phyloP scores from a whole-genome alignment of 768 basidiomycete species.

The Boletus subparvulus region DNA sequence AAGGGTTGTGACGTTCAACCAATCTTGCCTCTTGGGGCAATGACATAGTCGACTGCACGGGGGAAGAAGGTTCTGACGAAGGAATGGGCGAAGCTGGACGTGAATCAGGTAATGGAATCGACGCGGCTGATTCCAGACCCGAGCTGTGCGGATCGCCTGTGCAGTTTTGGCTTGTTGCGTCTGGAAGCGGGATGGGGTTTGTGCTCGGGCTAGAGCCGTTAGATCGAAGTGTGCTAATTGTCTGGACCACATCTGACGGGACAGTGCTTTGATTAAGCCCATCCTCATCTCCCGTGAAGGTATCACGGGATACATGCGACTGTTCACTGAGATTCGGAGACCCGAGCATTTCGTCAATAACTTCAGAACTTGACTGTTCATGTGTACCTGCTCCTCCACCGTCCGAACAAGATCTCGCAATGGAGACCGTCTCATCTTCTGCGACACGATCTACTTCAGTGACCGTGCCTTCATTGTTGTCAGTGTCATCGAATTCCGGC shows the following conservation, averaged over 20 bases:
- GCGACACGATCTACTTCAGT: not conserved
- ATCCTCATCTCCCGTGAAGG: not conserved
- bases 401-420: not conserved
- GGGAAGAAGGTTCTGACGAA: not conserved
- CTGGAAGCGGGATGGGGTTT: not conserved
- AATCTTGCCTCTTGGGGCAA: not conserved
- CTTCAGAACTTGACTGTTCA: not conserved
- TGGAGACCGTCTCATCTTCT: not conserved
- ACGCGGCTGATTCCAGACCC: slow-evolving; percentile 13
- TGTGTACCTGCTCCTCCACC: not conserved
- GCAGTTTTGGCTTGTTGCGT: not conserved
- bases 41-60: not conserved
- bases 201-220: not conserved
- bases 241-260: not conserved
- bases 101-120: slow-evolving; percentile 22
- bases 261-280: not conserved
- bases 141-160: not conserved
- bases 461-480: not conserved
- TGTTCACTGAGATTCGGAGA: not conserved
- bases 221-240: not conserved
- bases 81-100: slow-evolving; percentile 14
- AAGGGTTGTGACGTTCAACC: not conserved
- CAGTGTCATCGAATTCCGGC: not conserved
- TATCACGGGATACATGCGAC: not conserved
- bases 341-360: not conserved